Base-by-base conservation (phyloP, 495 filamentous ascomycete genomes). In the Neurospora pannonica region DNA sequence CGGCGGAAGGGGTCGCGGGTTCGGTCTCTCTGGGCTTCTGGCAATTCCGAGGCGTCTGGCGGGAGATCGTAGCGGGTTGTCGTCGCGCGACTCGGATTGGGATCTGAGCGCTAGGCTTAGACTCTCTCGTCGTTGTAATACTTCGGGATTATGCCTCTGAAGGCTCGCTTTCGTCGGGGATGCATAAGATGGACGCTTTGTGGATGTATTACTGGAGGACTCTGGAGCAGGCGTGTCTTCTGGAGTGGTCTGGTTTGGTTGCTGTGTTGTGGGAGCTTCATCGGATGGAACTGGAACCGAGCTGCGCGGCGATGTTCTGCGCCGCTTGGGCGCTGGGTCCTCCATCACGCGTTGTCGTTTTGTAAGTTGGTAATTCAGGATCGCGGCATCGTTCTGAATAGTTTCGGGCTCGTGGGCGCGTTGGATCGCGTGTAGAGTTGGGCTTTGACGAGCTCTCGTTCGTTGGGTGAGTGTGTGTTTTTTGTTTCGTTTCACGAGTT, bases 121-220 rank as follows among this genome's bases (percentile, higher is more conserved):
- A 9, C 54, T 62, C 54, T 82, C 78, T 38, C 86, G 82, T 73
- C 87, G 86, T 70, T 85, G 82, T 60, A 91, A 76, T 19, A 90
- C 81, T 9, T 88, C 88, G 8, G 91, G 89, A 77, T 92, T 87
- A 74, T 88, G 87, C 77, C 88, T 87, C 75, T 90, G 87, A 21
- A 92, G 79, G 76, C 88, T 92, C 5, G 90, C 86, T 76, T 86
- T 88, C 0, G 90, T 92, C 5, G 91, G 91, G 5, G 90, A 91
- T 60, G 88, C 87, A 77, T 89, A 92, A 0, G 90, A 92, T 0
- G 87, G 86, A 5, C 87, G 87, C 21, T 75, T 76, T 2, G 74
- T 6, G 5, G 70, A 71, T n/a, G 74, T 43, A 19, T 62, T 21
- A n/a, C 54, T 60, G 15, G 34, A 42, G 38, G 43, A 19, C 31